Evolutionary conservation across 2,329 filamentous ascomycete species (phyloP).

Genomic region (Arachnopeziza araneosa): DNA sequence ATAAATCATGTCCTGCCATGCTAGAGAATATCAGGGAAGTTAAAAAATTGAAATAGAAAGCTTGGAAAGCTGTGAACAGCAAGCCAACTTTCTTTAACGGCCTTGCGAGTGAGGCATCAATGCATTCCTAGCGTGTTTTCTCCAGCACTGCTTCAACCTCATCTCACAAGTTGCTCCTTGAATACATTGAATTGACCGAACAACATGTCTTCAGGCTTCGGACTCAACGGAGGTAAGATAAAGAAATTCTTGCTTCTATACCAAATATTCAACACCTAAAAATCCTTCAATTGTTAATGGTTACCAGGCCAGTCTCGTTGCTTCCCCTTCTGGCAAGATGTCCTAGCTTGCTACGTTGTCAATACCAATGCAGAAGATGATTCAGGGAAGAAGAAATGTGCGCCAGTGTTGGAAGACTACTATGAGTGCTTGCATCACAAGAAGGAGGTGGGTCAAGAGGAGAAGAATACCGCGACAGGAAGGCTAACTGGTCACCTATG

Average conservation of each 20-base stretch:
- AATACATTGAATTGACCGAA: slow-evolving; percentile 19
- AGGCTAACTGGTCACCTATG: slow-evolving; percentile 6
- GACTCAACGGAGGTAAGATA: slow-evolving; percentile 68
- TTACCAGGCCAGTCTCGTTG: slow-evolving; percentile 55
- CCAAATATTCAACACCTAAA: not conserved
- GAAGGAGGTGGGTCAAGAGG: slow-evolving; percentile 74
- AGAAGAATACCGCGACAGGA: not conserved
- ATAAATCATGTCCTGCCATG: slow-evolving; percentile 40
- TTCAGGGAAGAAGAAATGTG: slow-evolving; percentile 82
- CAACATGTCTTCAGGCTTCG: slow-evolving; percentile 75
- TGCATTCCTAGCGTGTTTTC: slow-evolving; percentile 9
- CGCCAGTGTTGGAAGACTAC: slow-evolving; percentile 85
- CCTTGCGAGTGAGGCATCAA: slow-evolving; percentile 14
- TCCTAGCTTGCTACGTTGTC: slow-evolving; percentile 95
- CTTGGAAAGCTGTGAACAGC: slow-evolving; percentile 3
- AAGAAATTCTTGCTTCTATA: not conserved
- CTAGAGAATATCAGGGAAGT: slow-evolving; percentile 10
- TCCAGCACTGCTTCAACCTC: slow-evolving; percentile 15
- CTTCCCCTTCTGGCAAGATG: slow-evolving; percentile 99
- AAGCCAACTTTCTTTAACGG: slow-evolving; percentile 10
- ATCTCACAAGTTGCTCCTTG: slow-evolving; percentile 15
- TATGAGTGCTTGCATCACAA: slow-evolving; percentile 98
- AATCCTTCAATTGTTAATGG: slow-evolving; percentile 21
- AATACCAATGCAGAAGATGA: slow-evolving; percentile 77
- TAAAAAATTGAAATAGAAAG: slow-evolving; percentile 4